Base-by-base conservation (phyloP, 331 rosid genomes). In the Rosa hybrid region DNA sequence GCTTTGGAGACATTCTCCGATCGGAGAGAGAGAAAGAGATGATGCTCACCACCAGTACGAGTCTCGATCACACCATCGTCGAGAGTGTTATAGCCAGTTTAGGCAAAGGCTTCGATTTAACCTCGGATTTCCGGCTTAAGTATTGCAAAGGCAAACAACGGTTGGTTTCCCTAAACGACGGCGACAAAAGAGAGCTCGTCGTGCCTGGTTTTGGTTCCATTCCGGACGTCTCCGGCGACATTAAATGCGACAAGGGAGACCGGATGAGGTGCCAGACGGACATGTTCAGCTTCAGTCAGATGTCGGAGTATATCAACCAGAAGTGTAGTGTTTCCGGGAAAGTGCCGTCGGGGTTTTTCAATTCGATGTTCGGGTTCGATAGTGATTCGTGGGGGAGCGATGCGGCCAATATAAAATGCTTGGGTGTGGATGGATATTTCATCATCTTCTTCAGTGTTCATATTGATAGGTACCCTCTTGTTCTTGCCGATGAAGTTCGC, bases 221-320 rank as follows among this genome's bases (percentile, higher is more conserved):
- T 46, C 13, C 4, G 0, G 80, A 89, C 70, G 90, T 96, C 68
- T 88, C 99, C 1, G 64, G 83, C 23, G 98, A 93, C 27, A 89
- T 96, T 53, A 96, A 93, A 84, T 91, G 96, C 53, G 98, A 93
- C 69, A 93, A 90, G 76, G 99, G 99, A 2, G 99, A 96, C 3
- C 90, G 93, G 1, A 88, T 71, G 1, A 90, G 97, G 17, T 91
- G 88, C 79, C 96, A 91, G 63, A 84, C 96, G 23, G 99, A 93
- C 67, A 77, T 89, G 57, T 93, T 91, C 78, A 84, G 81, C 14
- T 96, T 93, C 90, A 83, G 76, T 13, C 93, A 95, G 99, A 95
- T 96, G 99, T 88, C 99, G 17, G 98, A 93, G 60, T 65, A 81
- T 14, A 89, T 91, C 82, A 96, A 96, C 77, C 92, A 72, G 53